phyloP scores from a whole-genome alignment of 1,139 yeast genomes.

The Insectozyma bohioensis region DNA sequence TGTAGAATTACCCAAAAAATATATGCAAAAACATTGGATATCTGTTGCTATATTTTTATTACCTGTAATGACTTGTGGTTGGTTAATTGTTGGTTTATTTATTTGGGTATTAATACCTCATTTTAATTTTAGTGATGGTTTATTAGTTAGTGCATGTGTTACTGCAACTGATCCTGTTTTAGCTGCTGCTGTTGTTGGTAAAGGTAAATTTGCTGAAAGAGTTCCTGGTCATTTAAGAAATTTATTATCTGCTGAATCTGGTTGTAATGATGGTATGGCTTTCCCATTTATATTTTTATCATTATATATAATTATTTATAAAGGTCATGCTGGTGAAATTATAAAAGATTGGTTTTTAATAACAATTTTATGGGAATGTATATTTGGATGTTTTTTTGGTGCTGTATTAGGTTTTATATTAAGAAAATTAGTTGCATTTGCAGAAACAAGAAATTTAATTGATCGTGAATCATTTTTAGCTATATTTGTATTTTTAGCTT shows the following conservation, averaged over 20 bases:
- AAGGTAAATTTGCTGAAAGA: slow-evolving; percentile 93
- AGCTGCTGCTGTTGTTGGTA: slow-evolving; percentile 98
- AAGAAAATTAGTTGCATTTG: slow-evolving; percentile 72
- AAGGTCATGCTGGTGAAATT: slow-evolving; percentile 65
- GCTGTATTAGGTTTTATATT: slow-evolving; percentile 73
- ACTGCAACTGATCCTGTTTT: slow-evolving; percentile 98
- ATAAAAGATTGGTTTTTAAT: slow-evolving; percentile 82
- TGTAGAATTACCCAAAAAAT: slow-evolving; percentile 91
- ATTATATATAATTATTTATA: slow-evolving; percentile 62
- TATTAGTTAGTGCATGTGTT: slow-evolving; percentile 85
- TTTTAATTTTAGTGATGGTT: slow-evolving; percentile 72
- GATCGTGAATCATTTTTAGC: slow-evolving; percentile 95
- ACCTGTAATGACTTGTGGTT: slow-evolving; percentile 94
- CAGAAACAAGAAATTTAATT: slow-evolving; percentile 72
- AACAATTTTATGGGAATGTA: slow-evolving; percentile 84
- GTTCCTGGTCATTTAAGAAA: slow-evolving; percentile 97
- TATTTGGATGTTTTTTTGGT: slow-evolving; percentile 82
- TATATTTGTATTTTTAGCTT: slow-evolving; percentile 80
- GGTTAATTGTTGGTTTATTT: slow-evolving; percentile 85
- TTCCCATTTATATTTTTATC: slow-evolving; percentile 89
- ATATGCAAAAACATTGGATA: slow-evolving; percentile 88
- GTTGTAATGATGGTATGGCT: slow-evolving; percentile 98
- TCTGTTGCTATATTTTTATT: slow-evolving; percentile 75
- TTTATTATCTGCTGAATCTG: slow-evolving; percentile 88
- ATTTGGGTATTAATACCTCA: slow-evolving; percentile 84